Percentiles rank a stretch among this genome's conserved stretches.
Conservation (phyloP, 2,329 filamentous ascomycete species). For the Rutstroemia sp. region DNA sequence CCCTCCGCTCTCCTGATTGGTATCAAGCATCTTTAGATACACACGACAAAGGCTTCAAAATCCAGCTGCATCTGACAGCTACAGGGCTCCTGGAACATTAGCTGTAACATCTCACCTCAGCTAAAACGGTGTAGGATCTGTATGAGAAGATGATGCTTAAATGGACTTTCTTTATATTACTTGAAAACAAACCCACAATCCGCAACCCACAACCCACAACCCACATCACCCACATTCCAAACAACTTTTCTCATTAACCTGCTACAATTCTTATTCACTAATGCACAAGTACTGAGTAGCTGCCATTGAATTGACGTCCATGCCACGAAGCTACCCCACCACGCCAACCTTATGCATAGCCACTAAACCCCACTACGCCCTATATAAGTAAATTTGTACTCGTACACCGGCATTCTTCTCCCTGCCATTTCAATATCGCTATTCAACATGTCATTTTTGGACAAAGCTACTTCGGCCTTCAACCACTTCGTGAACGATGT, state of each 20-base stretch:
- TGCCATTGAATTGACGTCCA: neutral
- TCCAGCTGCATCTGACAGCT: neutral
- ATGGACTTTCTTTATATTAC: neutral
- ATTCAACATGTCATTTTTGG: conserved; percentile 18
- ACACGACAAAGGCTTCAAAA: too few species aligned
- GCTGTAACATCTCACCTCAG: neutral
- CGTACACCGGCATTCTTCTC: too few species aligned
- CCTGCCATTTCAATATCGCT: neutral
- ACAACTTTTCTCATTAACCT: neutral
- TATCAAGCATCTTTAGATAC: too few species aligned
- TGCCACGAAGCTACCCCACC: neutral
- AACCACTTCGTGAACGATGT: conserved; percentile 16
- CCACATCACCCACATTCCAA: neutral
- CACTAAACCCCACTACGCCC: neutral
- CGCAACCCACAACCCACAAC: neutral
- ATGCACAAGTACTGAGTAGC: neutral
- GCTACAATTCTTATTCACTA: neutral
- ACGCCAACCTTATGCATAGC: neutral
- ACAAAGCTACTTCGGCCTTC: conserved; percentile 14
- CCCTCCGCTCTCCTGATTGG: too few species aligned
- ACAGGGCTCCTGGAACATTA: neutral
- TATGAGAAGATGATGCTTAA: neutral
- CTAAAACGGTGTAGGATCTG: neutral
- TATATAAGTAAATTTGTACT: neutral
- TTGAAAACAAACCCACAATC: neutral